phyloP scores from a whole-genome alignment of 139 green algal genomes.

The Auxenochlorella pyrenoidosa region DNA sequence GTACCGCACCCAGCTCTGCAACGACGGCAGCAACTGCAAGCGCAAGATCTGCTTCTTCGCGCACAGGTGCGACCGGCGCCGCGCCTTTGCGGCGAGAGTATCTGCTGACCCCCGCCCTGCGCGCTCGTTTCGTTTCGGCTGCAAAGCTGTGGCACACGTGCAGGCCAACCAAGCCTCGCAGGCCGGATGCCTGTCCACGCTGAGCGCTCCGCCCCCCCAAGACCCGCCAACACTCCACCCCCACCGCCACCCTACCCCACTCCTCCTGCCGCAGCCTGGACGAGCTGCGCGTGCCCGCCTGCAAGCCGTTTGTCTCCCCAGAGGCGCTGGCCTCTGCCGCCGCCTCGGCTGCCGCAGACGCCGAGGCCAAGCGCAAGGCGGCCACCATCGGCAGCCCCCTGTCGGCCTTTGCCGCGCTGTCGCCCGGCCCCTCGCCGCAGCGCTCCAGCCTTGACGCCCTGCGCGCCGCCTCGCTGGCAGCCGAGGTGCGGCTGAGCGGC shows the following conservation, averaged over 20 bases:
- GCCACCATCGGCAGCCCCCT: constrained; percentile 19
- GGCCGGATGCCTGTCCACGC: no score
- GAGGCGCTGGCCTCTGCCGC: constrained; percentile 54
- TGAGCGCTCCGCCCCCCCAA: no score
- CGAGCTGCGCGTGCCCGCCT: constrained; percentile 77
- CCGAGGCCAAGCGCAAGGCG: constrained; percentile 24
- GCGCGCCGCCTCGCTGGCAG: constrained; percentile 4
- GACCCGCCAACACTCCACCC: not conserved
- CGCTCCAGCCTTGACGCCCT: not conserved
- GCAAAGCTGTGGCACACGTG: not conserved
- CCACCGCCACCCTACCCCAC: not conserved
- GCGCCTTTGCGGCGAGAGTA: no score
- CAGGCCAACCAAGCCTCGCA: not conserved
- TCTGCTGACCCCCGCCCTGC: no score
- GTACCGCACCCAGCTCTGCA: constrained; percentile 95
- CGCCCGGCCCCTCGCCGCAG: not conserved
- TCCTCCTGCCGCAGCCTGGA: constrained; percentile 46
- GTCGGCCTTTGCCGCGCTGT: not conserved
- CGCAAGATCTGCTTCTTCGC: constrained; percentile 96
- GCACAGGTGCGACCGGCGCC: constrained; percentile 54
- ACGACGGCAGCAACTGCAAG: constrained; percentile 80
- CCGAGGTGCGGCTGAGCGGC: not conserved
- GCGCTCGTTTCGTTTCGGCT: no score
- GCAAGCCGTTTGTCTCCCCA: constrained; percentile 65
- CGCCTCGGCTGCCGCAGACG: constrained; percentile 30